Evolutionary conservation across 768 basidiomycete species (phyloP).

Genomic region (Russula olivacea): DNA sequence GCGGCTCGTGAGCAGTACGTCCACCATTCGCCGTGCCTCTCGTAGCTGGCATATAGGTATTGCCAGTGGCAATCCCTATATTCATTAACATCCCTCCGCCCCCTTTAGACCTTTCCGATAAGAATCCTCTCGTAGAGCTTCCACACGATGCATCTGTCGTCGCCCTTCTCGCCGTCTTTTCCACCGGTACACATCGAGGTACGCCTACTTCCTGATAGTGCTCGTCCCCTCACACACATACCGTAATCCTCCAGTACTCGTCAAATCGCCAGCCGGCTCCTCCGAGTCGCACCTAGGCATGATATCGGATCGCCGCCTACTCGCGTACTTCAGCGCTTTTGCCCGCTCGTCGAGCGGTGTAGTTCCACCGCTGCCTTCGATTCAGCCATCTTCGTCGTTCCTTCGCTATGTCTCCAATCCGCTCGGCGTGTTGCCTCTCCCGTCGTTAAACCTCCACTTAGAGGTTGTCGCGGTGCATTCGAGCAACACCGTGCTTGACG

Average conservation of each 20-base stretch:
- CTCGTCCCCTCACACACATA: background rate
- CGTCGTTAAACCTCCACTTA: conserved; percentile 56
- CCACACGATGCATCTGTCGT: conserved; percentile 59
- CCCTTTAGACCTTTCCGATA: conserved; percentile 68
- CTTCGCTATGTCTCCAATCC: conserved; percentile 47
- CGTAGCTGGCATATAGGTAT: background rate
- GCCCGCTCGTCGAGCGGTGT: conserved; percentile 37
- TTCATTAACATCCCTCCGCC: background rate
- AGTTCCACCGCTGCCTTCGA: conserved; percentile 4
- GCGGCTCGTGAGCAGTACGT: conserved; percentile 70
- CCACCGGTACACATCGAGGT: conserved; percentile 71
- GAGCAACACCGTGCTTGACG: conserved; percentile 61
- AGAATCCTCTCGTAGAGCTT: conserved; percentile 66
- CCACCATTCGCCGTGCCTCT: conserved; percentile 8
- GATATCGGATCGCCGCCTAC: conserved; percentile 68
- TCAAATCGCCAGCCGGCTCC: conserved; percentile 42
- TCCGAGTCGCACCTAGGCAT: conserved; percentile 54
- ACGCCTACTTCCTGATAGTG: conserved; percentile 12
- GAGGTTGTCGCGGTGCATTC: conserved; percentile 61
- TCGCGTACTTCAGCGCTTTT: conserved; percentile 55
- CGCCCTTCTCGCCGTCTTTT: conserved; percentile 58
- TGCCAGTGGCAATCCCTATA: background rate
- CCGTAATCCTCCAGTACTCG: conserved; percentile 40
- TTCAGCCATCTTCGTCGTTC: conserved; percentile 26
- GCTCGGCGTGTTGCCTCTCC: conserved; percentile 51